phyloP scores from a whole-genome alignment of 257 asterid species.

The Fraxinus quadrangulata region DNA sequence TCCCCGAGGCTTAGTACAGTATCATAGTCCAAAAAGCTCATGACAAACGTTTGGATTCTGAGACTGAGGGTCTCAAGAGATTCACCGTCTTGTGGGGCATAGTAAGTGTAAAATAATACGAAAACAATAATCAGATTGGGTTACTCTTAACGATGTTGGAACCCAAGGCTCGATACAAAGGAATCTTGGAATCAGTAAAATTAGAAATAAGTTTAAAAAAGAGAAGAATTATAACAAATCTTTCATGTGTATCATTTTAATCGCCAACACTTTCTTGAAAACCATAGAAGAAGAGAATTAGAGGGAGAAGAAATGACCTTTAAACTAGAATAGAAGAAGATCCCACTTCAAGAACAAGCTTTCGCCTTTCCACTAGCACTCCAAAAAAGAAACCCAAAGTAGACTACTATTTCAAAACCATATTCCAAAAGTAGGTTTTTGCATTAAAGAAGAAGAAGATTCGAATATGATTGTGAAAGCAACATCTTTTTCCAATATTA shows the following conservation, averaged over 20 bases:
- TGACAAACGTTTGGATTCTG: neutral
- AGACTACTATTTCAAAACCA: conserved; percentile 31
- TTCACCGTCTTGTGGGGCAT: neutral
- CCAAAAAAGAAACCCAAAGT: conserved; percentile 20
- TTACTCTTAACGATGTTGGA: neutral
- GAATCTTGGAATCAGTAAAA: neutral
- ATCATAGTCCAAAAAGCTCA: neutral
- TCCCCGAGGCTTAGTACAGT: neutral
- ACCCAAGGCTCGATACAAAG: neutral
- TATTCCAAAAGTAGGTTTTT: conserved; percentile 33
- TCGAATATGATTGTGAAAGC: conserved; percentile 50
- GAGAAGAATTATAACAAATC: neutral
- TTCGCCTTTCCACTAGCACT: conserved; percentile 23
- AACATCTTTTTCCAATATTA: conserved; percentile 38
- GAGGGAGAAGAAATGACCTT: conserved; percentile 36
- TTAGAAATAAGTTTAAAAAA: neutral
- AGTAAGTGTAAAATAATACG: neutral
- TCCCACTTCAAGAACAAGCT: conserved; percentile 28
- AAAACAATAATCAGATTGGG: neutral
- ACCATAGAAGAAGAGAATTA: neutral
- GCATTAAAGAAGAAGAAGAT: conserved; percentile 27
- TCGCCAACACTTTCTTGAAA: conserved; percentile 15
- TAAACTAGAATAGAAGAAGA: conserved; percentile 20
- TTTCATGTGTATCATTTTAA: neutral
- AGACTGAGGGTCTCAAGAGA: neutral